phyloP scores from a whole-genome alignment of 75 land plant genomes.

The Picea sitchensis region DNA sequence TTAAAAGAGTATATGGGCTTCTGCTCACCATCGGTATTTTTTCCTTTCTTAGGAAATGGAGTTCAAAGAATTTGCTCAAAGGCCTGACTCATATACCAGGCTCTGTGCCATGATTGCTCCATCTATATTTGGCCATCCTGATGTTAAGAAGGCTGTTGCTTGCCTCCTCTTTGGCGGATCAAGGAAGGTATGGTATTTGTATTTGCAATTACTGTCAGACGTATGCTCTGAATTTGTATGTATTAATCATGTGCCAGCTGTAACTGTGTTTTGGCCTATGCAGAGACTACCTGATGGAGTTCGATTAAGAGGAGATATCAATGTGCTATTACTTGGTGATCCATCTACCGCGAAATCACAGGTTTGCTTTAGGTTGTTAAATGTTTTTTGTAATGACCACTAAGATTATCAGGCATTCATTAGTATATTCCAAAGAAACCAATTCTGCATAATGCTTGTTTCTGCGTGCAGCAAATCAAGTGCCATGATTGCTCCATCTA shows the following conservation, averaged over 20 bases:
- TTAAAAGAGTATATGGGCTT: too few species aligned
- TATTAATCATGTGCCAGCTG: background rate
- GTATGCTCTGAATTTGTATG: background rate
- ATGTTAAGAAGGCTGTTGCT: slow-evolving; percentile 96
- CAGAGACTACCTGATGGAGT: slow-evolving; percentile 97
- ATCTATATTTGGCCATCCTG: slow-evolving; percentile 93
- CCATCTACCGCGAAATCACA: slow-evolving; percentile 99
- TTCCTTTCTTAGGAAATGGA: slow-evolving; percentile 50
- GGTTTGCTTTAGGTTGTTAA: slow-evolving; percentile 24
- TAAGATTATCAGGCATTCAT: background rate
- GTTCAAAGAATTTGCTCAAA: slow-evolving; percentile 90
- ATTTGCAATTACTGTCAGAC: background rate
- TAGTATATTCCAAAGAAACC: too few species aligned
- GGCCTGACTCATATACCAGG: slow-evolving; percentile 61
- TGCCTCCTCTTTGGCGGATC: slow-evolving; percentile 95
- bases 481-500: slow-evolving; percentile 93
- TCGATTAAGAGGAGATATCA: slow-evolving; percentile 86
- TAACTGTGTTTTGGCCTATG: slow-evolving; percentile 3
- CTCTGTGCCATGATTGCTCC: slow-evolving; percentile 90
- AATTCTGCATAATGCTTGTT: too few species aligned
- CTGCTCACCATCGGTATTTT: too few species aligned
- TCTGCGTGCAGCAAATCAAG: too few species aligned
- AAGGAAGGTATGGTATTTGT: slow-evolving; percentile 63
- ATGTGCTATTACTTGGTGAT: slow-evolving; percentile 91
- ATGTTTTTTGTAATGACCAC: background rate